These are phyloP conservation scores for Nicotiana undulata DNA, from an alignment of 257 asterid genomes.

Conservation along the genomic window DNA sequence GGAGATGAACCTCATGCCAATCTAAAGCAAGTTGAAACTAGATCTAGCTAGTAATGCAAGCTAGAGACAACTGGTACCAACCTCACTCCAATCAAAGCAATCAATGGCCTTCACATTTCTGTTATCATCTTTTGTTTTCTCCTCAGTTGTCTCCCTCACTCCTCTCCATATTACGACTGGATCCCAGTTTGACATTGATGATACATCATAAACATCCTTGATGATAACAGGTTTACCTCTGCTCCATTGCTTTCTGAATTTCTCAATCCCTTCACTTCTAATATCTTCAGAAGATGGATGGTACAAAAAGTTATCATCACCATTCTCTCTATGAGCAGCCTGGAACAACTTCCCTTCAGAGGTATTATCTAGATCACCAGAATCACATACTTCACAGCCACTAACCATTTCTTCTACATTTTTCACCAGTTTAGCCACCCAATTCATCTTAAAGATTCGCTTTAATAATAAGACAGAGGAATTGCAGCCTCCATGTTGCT, in stretches of 20 bases:
- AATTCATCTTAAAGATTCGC: slow-evolving; percentile 96
- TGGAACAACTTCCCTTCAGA: slow-evolving; percentile 34
- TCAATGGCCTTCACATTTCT: slow-evolving; percentile 78
- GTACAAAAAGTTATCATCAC: slow-evolving; percentile 52
- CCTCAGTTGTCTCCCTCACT: slow-evolving; percentile 70
- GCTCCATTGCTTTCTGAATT: slow-evolving; percentile 77
- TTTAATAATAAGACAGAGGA: slow-evolving; percentile 53
- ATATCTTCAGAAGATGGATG: slow-evolving; percentile 63
- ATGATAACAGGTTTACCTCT: slow-evolving; percentile 74
- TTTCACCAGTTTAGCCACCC: slow-evolving; percentile 93
- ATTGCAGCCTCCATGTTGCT: slow-evolving; percentile 74
- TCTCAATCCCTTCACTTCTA: slow-evolving; percentile 59
- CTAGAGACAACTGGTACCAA: slow-evolving; percentile 11
- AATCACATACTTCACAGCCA: slow-evolving; percentile 55
- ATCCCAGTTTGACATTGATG: slow-evolving; percentile 70
- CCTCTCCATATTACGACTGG: slow-evolving; percentile 79
- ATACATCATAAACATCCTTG: slow-evolving; percentile 66
- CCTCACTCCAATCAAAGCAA: slow-evolving; percentile 68
- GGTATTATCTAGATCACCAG: slow-evolving; percentile 32
- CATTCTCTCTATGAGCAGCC: slow-evolving; percentile 55
- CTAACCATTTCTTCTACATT: slow-evolving; percentile 94
- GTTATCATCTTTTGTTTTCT: slow-evolving; percentile 58
- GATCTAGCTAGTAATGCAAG: not conserved
- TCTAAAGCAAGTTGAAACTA: not conserved
- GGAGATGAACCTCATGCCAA: not conserved